These are phyloP conservation scores for Clonostachys byssicola DNA, from an alignment of 2,329 filamentous ascomycete species.

Conservation along the genomic window DNA sequence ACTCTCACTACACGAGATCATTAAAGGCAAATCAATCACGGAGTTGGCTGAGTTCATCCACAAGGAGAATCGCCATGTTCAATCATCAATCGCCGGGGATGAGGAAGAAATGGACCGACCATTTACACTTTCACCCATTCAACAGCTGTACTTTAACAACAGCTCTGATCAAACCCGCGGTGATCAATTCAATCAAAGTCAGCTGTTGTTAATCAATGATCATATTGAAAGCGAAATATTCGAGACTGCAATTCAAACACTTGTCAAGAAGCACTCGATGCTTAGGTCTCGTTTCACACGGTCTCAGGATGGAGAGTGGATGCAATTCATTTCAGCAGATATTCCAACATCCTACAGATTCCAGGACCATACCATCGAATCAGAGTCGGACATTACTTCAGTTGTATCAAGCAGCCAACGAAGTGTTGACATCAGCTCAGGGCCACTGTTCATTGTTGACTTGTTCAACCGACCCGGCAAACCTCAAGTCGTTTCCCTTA, in stretches of 20 bases:
- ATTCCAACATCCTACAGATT: neutral
- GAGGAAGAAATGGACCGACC: slow-evolving; percentile 13
- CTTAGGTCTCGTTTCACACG: slow-evolving; percentile 7
- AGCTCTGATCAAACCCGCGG: slow-evolving; percentile 13
- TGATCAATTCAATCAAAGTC: slow-evolving; percentile 39
- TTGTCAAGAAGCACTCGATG: slow-evolving; percentile 7
- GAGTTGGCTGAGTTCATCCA: slow-evolving; percentile 10
- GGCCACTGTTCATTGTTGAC: slow-evolving; percentile 6
- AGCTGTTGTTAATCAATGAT: slow-evolving; percentile 23
- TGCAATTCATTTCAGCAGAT: slow-evolving; percentile 2
- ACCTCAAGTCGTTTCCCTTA: slow-evolving; percentile 21
- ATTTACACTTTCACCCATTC: slow-evolving; percentile 37
- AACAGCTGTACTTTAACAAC: slow-evolving; percentile 34
- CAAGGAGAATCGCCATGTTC: neutral
- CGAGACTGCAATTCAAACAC: slow-evolving; percentile 10
- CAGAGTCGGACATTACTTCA: slow-evolving; percentile 1
- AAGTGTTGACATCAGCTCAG: slow-evolving; percentile 1
- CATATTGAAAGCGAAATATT: slow-evolving; percentile 7
- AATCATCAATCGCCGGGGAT: neutral
- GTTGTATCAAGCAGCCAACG: slow-evolving; percentile 13
- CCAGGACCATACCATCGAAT: neutral
- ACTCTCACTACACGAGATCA: slow-evolving; percentile 12
- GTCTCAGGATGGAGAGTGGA: neutral
- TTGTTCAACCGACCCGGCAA: slow-evolving; percentile 18
- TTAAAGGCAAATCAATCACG: slow-evolving; percentile 18